Evolutionary conservation across 2,329 filamentous ascomycete species (phyloP).

Genomic region (Phoma herbarum): DNA sequence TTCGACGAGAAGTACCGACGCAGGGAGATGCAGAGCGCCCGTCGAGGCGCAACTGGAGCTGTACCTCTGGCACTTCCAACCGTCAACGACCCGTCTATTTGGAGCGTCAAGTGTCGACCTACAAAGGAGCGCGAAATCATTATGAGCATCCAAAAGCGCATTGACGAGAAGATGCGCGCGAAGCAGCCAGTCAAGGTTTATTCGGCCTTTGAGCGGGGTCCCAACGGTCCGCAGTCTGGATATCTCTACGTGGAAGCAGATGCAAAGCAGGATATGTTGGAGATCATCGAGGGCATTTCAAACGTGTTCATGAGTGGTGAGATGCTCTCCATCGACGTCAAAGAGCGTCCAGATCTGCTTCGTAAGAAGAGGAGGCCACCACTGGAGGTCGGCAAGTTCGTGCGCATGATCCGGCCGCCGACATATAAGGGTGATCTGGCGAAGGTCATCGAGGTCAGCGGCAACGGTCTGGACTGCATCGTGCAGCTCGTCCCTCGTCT

Average conservation of each 20-base stretch:
- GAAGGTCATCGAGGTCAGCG: conserved; percentile 89
- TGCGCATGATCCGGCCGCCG: conserved; percentile 80
- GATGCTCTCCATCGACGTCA: conserved; percentile 89
- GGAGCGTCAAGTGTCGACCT: conserved; percentile 90
- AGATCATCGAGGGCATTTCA: conserved; percentile 82
- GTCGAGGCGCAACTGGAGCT: conserved; percentile 42
- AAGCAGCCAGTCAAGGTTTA: conserved; percentile 86
- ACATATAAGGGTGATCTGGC: conserved; percentile 91
- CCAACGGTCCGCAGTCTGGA: conserved; percentile 80
- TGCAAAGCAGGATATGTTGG: conserved; percentile 83
- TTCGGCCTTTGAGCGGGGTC: conserved; percentile 87
- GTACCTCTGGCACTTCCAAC: conserved; percentile 78
- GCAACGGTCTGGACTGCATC: conserved; percentile 87
- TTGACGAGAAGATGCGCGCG: conserved; percentile 79
- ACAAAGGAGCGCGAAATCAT: conserved; percentile 95
- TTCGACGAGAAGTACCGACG: conserved; percentile 89
- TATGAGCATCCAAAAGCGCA: conserved; percentile 85
- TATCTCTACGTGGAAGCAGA: conserved; percentile 95
- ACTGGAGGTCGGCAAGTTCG: conserved; percentile 88
- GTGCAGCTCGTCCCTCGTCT: conserved; percentile 89
- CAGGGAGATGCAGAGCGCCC: conserved; percentile 55
- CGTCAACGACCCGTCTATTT: conserved; percentile 95
- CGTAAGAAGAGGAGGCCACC: conserved; percentile 83
- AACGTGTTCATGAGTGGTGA: conserved; percentile 91
- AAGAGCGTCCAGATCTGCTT: conserved; percentile 97